Evolutionary conservation across 2,329 filamentous ascomycete genomes (phyloP).

Genomic region (Fusarium compactum): DNA sequence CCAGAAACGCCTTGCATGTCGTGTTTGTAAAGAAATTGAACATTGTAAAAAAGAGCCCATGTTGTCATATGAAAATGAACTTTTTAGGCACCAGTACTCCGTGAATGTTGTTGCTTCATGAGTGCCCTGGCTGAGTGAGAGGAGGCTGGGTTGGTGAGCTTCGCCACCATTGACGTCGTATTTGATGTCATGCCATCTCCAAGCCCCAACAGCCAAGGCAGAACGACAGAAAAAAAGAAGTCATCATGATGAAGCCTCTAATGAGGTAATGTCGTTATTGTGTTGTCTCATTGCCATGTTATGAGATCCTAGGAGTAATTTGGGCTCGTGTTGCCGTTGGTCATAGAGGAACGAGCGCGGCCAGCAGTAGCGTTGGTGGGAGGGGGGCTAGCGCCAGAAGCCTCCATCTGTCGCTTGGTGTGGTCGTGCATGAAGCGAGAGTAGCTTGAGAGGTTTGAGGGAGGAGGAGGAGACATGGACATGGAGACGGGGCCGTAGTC

Average conservation of each 20-base stretch:
- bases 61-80: slow-evolving; percentile 31
- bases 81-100: slow-evolving; percentile 35
- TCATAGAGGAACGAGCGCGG: slow-evolving; percentile 33
- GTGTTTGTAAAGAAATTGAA: slow-evolving; percentile 30
- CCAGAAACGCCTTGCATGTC: slow-evolving; percentile 37
- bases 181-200: slow-evolving; percentile 29
- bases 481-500: slow-evolving; percentile 55
- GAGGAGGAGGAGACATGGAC: slow-evolving; percentile 55
- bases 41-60: slow-evolving; percentile 13
- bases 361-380: slow-evolving; percentile 26
- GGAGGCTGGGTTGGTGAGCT: slow-evolving; percentile 19
- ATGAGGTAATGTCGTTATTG: background rate
- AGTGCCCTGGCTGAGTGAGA: background rate
- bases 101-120: slow-evolving; percentile 8
- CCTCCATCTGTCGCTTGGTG: slow-evolving; percentile 75
- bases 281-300: slow-evolving; percentile 1
- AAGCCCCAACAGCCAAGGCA: slow-evolving; percentile 7
- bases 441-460: slow-evolving; percentile 66
- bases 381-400: slow-evolving; percentile 52
- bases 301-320: slow-evolving; percentile 26
- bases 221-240: slow-evolving; percentile 5
- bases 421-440: slow-evolving; percentile 72
- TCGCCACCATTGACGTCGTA: slow-evolving; percentile 38
- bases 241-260: background rate
- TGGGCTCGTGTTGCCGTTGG: slow-evolving; percentile 48